These are phyloP conservation scores for Termitomyces sp. DNA, from an alignment of 768 basidiomycete species.

Conservation along the genomic window DNA sequence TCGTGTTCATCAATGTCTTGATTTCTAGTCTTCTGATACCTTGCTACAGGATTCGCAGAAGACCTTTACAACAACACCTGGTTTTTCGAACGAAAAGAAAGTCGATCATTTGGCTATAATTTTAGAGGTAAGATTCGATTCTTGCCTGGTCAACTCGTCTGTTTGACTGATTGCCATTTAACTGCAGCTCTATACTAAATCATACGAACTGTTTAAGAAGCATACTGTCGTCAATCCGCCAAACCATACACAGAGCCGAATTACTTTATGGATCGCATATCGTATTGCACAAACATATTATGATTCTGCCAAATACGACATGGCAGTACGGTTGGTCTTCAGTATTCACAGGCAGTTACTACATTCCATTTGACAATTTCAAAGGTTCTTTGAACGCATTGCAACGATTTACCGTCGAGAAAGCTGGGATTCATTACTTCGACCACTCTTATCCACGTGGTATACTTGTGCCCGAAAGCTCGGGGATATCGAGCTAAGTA, in stretches of 20 bases:
- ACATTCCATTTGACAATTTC: background rate
- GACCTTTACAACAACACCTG: slow-evolving; percentile 45
- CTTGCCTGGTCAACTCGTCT: background rate
- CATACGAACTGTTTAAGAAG: slow-evolving; percentile 91
- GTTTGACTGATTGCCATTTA: background rate
- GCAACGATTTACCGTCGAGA: slow-evolving; percentile 85
- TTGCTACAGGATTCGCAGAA: slow-evolving; percentile 26
- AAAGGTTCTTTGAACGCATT: slow-evolving; percentile 90
- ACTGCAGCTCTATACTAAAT: slow-evolving; percentile 80
- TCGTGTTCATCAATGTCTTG: background rate
- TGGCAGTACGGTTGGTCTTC: slow-evolving; percentile 73
- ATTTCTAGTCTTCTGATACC: background rate
- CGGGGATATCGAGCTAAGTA: slow-evolving; percentile 70
- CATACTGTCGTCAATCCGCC: slow-evolving; percentile 39
- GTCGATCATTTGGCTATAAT: slow-evolving; percentile 82
- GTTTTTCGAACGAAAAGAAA: slow-evolving; percentile 86
- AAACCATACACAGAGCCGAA: slow-evolving; percentile 59
- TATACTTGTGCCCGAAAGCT: slow-evolving; percentile 77
- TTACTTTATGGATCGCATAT: slow-evolving; percentile 88
- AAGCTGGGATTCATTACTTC: slow-evolving; percentile 70
- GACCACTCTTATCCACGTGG: slow-evolving; percentile 73
- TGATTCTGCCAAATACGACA: slow-evolving; percentile 74
- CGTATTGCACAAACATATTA: slow-evolving; percentile 87
- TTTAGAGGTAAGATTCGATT: slow-evolving; percentile 58
- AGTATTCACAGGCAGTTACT: background rate